Percentiles rank a stretch among this genome's conserved stretches.
Conservation (phyloP, 2,329 filamentous ascomycete genomes). For the Colletotrichum endophyticum region DNA sequence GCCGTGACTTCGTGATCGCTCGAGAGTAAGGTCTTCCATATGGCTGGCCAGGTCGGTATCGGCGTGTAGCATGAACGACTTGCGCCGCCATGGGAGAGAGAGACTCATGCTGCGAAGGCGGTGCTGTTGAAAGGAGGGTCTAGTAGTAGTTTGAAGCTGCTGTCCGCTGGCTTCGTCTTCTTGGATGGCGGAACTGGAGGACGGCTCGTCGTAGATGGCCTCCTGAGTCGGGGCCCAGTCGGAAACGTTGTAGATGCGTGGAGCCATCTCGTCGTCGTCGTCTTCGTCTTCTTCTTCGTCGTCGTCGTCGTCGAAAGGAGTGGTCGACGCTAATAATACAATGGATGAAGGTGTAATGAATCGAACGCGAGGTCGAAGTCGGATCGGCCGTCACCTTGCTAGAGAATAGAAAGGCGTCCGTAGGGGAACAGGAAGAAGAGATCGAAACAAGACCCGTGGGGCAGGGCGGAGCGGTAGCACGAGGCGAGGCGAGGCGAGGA, state of each 20-base stretch:
- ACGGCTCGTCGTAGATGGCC: conserved; percentile 40
- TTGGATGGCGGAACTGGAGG: conserved; percentile 21
- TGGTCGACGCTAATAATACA: not conserved
- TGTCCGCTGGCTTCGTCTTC: conserved; percentile 20
- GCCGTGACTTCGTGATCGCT: not conserved
- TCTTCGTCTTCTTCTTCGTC: not conserved
- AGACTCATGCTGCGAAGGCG: conserved; percentile 55
- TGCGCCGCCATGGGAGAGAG: conserved; percentile 55
- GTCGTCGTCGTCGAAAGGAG: not conserved
- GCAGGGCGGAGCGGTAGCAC: not conserved
- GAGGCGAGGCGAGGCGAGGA: not conserved
- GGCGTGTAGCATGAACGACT: conserved; percentile 40
- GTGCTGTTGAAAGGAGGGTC: conserved; percentile 34
- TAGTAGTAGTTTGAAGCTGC: conserved; percentile 17
- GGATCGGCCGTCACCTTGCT: not conserved
- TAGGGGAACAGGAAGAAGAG: not conserved
- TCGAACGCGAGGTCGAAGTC: not conserved
- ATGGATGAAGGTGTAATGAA: not conserved
- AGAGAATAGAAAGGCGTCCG: not conserved
- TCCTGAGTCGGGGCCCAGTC: conserved; percentile 50
- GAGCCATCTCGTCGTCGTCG: conserved; percentile 30
- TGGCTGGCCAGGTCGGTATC: conserved; percentile 37
- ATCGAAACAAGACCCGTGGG: not conserved
- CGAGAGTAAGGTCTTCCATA: conserved; percentile 38
- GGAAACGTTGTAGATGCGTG: conserved; percentile 41